Conservation (phyloP, 129 eudicot genomes). For the Artemisia tridentata region DNA sequence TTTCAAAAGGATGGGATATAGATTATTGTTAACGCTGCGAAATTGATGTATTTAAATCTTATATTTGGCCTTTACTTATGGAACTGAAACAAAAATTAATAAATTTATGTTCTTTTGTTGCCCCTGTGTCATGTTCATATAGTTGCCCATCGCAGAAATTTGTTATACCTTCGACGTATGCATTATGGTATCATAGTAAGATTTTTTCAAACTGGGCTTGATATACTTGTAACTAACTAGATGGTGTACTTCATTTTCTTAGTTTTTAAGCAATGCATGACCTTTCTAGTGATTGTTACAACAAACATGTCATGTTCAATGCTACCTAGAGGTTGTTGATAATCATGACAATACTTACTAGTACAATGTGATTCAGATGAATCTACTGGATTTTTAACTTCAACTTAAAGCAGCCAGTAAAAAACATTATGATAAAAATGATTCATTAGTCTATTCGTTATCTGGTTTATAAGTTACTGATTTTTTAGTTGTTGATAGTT, state of each 20-base stretch:
- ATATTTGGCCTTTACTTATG: too few relatives aligned
- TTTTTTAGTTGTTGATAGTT: background rate
- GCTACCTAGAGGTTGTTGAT: conserved; percentile 35
- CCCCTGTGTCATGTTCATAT: background rate
- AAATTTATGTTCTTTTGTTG: background rate
- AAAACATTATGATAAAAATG: conserved; percentile 1
- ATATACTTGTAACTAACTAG: conserved; percentile 16
- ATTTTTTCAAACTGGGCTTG: background rate
- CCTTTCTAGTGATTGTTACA: conserved; percentile 20
- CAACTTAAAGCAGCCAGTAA: conserved; percentile 20
- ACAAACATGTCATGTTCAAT: conserved; percentile 22
- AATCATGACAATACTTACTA: conserved; percentile 21
- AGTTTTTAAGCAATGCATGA: conserved; percentile 26
- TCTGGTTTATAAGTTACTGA: background rate
- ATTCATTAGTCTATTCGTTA: conserved; percentile 7
- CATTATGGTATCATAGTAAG: background rate
- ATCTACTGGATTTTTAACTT: conserved; percentile 19
- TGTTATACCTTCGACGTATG: too few relatives aligned
- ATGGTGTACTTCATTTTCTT: conserved; percentile 12
- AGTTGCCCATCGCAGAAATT: too few relatives aligned
- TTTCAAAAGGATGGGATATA: background rate
- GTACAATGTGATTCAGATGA: conserved; percentile 19
- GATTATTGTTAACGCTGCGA: background rate
- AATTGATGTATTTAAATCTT: background rate
- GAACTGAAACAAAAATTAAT: background rate